Evolutionary conservation across 352 stramenopile genomes (phyloP), one percentile per base, ranked within the genome.

Genomic region (Globisporangium viniferum): DNA sequence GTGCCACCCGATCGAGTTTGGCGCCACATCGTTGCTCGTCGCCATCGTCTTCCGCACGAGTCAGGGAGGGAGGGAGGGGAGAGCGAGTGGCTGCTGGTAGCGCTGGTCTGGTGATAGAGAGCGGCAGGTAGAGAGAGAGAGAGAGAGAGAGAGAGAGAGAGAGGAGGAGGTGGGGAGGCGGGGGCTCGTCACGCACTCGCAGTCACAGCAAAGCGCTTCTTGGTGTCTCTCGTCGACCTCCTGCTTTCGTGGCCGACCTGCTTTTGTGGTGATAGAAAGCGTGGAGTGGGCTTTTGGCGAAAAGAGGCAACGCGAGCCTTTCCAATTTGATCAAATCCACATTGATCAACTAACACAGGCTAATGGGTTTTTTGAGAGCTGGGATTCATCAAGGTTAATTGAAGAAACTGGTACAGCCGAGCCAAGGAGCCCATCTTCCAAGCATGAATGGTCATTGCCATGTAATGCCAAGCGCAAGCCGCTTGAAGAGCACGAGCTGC

Each of bases 1-100:
- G 75, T 90, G 87, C 88, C 88, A 95, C 54, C 82, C 88, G 48
- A 95, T 81, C 6, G 83, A 90, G 72, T 94, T 91, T 56, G 78
- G 74, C 69, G 77, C 49, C 29, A 46, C 54, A 41, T 53, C 62
- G 27, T 39, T 60, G 66, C 53, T 65, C 15, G 44, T 24, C 66
- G 59, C 39, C 66, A 59, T 71, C 12, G 18, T 46, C 10, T 18
- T 58, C 24, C 29, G 18, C 44, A 24, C 18, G 44, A 10, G 44
- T 51, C 18, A 12, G 15, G 18, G 20, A 18, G 41, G 18, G 15
- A 15, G 24, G 24, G 24, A 15, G 55, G 18, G 29, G 14, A 15
- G 22, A 10, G 9, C 2, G 9, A 12, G 53, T 59, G 12, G 53
- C 27, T 22, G 15, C 9, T 57, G 27, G 41, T 20, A 48, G 51